Conservation (phyloP, 768 basidiomycete species). For the Asterophora lycoperdoides region DNA sequence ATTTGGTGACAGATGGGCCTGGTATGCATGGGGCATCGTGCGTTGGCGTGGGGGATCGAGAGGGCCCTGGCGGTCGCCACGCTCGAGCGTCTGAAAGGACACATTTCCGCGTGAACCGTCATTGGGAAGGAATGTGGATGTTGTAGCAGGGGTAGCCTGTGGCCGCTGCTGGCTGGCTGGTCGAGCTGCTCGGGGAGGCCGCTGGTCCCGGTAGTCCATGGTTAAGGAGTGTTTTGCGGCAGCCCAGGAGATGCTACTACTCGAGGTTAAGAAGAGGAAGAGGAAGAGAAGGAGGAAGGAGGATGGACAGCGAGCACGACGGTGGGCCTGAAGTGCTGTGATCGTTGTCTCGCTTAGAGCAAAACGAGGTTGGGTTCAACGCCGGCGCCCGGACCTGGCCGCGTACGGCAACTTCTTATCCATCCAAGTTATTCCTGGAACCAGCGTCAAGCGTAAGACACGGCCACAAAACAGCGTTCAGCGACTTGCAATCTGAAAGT, state of each 20-base stretch:
- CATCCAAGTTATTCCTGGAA: conserved; percentile 9
- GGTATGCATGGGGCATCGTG: conserved; percentile 44
- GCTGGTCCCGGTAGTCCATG: conserved; percentile 43
- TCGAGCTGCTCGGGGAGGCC: conserved; percentile 53
- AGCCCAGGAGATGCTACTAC: conserved; percentile 4
- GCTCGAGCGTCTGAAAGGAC: conserved; percentile 66
- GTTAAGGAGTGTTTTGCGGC: conserved; percentile 6
- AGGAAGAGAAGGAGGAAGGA: conserved; percentile 2
- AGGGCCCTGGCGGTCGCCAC: conserved; percentile 59
- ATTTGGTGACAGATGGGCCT: conserved; percentile 25
- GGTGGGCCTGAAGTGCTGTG: neutral
- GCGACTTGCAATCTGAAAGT: too few relatives aligned
- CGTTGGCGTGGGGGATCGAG: conserved; percentile 55
- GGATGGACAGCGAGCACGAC: neutral
- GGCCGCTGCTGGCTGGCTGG: conserved; percentile 36
- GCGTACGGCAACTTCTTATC: conserved; percentile 14
- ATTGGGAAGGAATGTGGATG: conserved; percentile 30
- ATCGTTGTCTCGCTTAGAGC: conserved; percentile 15
- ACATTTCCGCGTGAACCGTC: conserved; percentile 46
- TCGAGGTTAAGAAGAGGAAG: neutral
- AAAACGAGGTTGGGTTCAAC: conserved; percentile 13
- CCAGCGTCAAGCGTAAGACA: neutral
- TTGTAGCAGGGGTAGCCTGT: conserved; percentile 13
- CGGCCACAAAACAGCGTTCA: too few relatives aligned
- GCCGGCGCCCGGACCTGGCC: conserved; percentile 12